phyloP scores from a whole-genome alignment of 2,329 filamentous ascomycete genomes.

The Onygenales sp. region DNA sequence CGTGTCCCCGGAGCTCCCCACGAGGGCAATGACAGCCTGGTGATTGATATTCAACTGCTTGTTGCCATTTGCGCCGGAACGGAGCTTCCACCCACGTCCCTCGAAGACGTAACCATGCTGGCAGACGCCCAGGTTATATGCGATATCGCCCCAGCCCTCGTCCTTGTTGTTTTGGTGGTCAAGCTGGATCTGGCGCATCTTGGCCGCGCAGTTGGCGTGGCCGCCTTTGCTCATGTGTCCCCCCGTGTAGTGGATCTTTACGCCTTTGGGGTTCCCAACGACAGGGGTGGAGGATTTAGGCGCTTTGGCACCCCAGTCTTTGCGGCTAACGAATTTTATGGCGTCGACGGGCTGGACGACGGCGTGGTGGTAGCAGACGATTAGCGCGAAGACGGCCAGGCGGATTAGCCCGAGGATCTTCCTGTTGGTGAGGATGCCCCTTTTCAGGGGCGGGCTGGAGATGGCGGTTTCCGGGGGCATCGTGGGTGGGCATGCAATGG shows the following conservation, averaged over 20 bases:
- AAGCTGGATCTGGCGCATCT: background rate
- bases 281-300: background rate
- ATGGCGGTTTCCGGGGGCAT: background rate
- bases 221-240: background rate
- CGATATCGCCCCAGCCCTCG: constrained; percentile 2
- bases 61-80: constrained; percentile 3
- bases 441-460: background rate
- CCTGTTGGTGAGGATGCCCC: background rate
- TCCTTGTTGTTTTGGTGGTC: background rate
- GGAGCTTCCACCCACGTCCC: background rate
- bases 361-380: background rate
- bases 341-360: constrained; percentile 1
- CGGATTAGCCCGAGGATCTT: constrained; percentile 1
- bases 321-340: constrained; percentile 3
- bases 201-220: constrained; percentile 2
- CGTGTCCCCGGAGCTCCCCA: background rate
- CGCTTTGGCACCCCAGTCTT: constrained; percentile 1
- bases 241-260: constrained; percentile 6
- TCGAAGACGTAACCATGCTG: constrained; percentile 6
- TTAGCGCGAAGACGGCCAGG: background rate
- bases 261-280: background rate
- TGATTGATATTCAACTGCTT: background rate
- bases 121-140: constrained; percentile 7
- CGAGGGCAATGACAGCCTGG: constrained; percentile 1
- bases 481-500: background rate